Evolutionary conservation across 202 grass and related monocot genomes (phyloP).

Genomic region (Musa balbisiana): DNA sequence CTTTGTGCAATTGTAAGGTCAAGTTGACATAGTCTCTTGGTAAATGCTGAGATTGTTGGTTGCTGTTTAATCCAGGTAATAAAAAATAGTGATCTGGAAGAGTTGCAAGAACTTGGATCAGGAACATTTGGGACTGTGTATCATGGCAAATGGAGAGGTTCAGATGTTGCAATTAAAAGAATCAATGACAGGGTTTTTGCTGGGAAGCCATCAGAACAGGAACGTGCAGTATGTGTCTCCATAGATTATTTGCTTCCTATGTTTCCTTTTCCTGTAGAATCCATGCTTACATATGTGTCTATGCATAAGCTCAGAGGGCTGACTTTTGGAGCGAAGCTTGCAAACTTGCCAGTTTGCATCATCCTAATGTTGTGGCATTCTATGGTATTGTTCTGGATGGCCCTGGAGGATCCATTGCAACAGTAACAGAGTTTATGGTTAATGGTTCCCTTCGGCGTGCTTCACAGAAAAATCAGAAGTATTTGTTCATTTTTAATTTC

Average conservation of each 20-base stretch:
- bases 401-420: constrained; percentile 84
- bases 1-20: background rate
- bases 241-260: background rate
- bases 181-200: constrained; percentile 87
- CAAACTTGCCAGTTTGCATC: constrained; percentile 86
- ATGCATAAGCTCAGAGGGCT: constrained; percentile 50
- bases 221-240: constrained; percentile 58
- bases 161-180: constrained; percentile 96
- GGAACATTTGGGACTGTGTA: constrained; percentile 98
- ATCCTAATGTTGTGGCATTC: constrained; percentile 94
- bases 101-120: constrained; percentile 83
- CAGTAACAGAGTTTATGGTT: constrained; percentile 96
- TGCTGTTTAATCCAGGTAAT: constrained; percentile 62
- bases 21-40: background rate
- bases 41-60: background rate
- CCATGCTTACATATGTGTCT: background rate
- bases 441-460: constrained; percentile 91
- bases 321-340: constrained; percentile 98
- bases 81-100: constrained; percentile 95
- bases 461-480: constrained; percentile 89
- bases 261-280: constrained; percentile 2
- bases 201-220: constrained; percentile 97
- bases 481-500: constrained; percentile 14
- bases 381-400: constrained; percentile 96
- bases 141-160: constrained; percentile 98